These are phyloP conservation scores for Besnoitia besnoiti DNA, from an alignment of 169 alveolate species.

Conservation along the genomic window DNA sequence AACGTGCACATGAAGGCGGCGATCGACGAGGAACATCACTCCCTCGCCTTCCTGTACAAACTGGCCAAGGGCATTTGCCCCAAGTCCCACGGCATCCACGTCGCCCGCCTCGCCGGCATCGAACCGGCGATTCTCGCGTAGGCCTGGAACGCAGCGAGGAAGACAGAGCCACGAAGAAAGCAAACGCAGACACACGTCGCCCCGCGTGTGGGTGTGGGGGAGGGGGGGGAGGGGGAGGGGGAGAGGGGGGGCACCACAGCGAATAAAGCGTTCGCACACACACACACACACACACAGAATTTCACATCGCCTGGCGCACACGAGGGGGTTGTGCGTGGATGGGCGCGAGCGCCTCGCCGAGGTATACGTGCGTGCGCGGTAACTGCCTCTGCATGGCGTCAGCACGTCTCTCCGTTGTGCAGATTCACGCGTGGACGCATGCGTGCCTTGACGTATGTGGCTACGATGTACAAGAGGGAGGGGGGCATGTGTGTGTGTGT, in stretches of 20 bases:
- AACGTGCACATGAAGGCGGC: constrained; percentile 88
- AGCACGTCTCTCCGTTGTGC: neutral
- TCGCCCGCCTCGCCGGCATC: constrained; percentile 95
- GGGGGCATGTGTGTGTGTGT: neutral
- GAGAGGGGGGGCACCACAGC: no score
- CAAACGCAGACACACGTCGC: neutral
- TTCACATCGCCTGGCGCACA: neutral
- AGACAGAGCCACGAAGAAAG: neutral
- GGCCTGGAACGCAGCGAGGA: neutral
- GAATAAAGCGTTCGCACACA: neutral
- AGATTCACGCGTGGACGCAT: neutral
- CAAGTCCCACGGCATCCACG: constrained; percentile 96
- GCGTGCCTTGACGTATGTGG: neutral
- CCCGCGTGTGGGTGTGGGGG: no score
- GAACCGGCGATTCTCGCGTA: constrained; percentile 76
- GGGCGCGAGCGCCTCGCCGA: neutral
- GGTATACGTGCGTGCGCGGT: neutral
- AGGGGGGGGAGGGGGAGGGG: neutral
- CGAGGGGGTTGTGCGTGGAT: neutral
- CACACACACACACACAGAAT: neutral
- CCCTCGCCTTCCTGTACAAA: constrained; percentile 92
- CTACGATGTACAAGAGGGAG: no score
- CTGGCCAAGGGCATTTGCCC: constrained; percentile 94
- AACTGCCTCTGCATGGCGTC: no score
- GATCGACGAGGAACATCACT: constrained; percentile 71